These are phyloP conservation scores for Chamaenerion angustifolium DNA, from an alignment of 345 rosid genomes.

Conservation along the genomic window DNA sequence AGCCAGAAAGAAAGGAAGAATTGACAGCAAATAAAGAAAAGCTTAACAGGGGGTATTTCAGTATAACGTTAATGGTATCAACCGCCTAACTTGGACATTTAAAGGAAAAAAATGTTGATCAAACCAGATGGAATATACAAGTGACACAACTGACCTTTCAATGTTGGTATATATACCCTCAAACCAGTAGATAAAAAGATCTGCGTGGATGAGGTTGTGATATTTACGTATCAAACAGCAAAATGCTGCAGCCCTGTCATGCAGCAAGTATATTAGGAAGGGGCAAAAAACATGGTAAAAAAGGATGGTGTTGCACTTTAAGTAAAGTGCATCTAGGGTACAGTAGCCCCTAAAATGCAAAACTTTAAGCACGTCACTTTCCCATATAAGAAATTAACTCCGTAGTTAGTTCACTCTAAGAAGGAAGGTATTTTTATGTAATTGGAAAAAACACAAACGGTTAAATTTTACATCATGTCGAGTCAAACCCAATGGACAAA, in stretches of 20 bases:
- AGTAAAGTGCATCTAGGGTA: no score
- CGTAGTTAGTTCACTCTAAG: no score
- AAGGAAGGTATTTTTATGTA: no score
- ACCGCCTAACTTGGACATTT: neutral
- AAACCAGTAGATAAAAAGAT: slow-evolving; percentile 60
- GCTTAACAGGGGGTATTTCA: no score
- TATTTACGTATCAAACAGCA: slow-evolving; percentile 50
- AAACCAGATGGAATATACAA: neutral
- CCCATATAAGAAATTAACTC: no score
- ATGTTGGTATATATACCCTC: slow-evolving; percentile 63
- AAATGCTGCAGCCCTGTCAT: slow-evolving; percentile 68
- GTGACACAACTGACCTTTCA: slow-evolving; percentile 45
- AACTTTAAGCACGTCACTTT: no score
- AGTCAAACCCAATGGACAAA: no score
- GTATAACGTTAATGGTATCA: no score
- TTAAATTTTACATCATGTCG: no score
- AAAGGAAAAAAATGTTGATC: neutral
- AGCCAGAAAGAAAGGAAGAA: neutral
- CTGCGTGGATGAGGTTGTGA: slow-evolving; percentile 39
- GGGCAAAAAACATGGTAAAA: neutral
- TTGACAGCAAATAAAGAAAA: no score
- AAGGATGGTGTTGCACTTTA: neutral
- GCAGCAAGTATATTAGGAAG: neutral
- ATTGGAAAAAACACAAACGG: no score
- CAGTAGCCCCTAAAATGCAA: no score